phyloP scores from a whole-genome alignment of 2,329 filamentous ascomycete species.

The Ustulina deusta region DNA sequence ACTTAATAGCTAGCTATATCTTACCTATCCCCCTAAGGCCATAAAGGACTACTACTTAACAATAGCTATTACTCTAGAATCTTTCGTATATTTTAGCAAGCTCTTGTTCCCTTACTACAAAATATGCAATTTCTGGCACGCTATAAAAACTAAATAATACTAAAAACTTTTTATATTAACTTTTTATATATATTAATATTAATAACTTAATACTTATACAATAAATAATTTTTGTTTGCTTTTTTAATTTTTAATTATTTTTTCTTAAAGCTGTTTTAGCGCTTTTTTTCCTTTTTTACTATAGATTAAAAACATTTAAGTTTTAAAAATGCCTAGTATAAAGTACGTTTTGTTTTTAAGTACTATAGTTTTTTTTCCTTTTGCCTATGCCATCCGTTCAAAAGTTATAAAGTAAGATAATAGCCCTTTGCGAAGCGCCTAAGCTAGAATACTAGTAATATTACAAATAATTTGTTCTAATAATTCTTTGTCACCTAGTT shows the following conservation, averaged over 20 bases:
- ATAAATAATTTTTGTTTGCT: constrained; percentile 18
- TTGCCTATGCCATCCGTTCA: constrained; percentile 17
- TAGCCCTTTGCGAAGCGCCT: background rate
- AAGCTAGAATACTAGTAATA: background rate
- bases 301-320: constrained; percentile 11
- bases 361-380: background rate
- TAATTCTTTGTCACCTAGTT: background rate
- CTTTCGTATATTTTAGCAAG: constrained; percentile 23
- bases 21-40: constrained; percentile 42
- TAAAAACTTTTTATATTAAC: constrained; percentile 24
- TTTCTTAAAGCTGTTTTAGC: no score
- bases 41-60: constrained; percentile 36
- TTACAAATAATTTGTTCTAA: constrained; percentile 1
- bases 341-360: constrained; percentile 21
- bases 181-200: constrained; percentile 6
- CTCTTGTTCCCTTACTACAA: constrained; percentile 30
- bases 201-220: background rate
- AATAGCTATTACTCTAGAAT: constrained; percentile 38
- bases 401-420: background rate
- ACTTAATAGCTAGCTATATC: constrained; percentile 39
- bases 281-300: constrained; percentile 36
- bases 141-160: constrained; percentile 26
- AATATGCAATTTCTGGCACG: constrained; percentile 27
- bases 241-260: constrained; percentile 33
- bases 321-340: constrained; percentile 7